Evolutionary conservation across 2,329 filamentous ascomycete genomes (phyloP), one percentile per base, ranked within the genome.

Genomic region (Xylariaceae sp.): DNA sequence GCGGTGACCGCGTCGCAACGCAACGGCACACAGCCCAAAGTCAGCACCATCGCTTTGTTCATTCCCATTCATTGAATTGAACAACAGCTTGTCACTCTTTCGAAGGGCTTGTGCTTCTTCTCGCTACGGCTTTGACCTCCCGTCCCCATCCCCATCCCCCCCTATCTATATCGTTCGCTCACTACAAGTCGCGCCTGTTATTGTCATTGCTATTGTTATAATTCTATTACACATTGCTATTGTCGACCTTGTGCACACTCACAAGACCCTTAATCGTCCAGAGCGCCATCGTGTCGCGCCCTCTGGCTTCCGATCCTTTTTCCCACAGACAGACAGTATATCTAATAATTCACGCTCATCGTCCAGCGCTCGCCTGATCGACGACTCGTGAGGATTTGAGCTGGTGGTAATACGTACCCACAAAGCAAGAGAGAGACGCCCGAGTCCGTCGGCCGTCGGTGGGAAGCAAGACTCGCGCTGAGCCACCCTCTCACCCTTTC

Each of bases 31-130:
- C 44, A 37, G 8, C 45, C n/a, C 37, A 9, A 9, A n/a, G 4
- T 42, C 45, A 44, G 44, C 57, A 55, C 35, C 53, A 45, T 52
- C 54, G 56, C 60, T 63, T 63, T 61, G 62, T 63, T 62, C 55
- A 35, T 23, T 23, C 23, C 23, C 23, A 23, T 23, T 23, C 23
- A 57, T 59, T 56, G 54, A 39, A 39, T 61, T 55, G 56, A 55
- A 57, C 47, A 51, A 51, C 39, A 49, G 51, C 37, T 4, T 9
- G 37, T 39, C 57, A 60, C 57, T 58, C 60, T 47, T 44, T 61
- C 60, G 23, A 23, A 23, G 56, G 44, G n/a, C 9, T 47, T 57
- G 50, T 57, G 47, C 51, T 49, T 9, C n/a, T 9, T 3, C 45
- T 17, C 17, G 17, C 9, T 17, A 7, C n/a, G 4, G 11, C 18